phyloP scores from a whole-genome alignment of 495 filamentous ascomycete species.

The Zalerion maritima region DNA sequence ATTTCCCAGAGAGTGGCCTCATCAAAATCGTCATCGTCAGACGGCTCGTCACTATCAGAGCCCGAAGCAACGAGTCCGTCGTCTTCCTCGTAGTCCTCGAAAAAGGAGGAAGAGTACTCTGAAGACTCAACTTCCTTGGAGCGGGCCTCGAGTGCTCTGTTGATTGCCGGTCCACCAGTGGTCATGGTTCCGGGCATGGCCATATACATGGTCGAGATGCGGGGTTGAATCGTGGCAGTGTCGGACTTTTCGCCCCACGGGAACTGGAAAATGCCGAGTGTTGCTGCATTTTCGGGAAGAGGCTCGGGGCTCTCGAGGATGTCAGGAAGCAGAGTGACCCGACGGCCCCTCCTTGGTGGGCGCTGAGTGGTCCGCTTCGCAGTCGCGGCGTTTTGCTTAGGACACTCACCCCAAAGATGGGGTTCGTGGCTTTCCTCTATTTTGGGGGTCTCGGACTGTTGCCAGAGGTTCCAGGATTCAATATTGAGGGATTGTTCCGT shows the following conservation, averaged over 20 bases:
- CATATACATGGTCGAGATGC: conserved; percentile 16
- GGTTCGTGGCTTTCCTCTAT: too few species aligned
- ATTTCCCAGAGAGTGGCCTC: conserved; percentile 44
- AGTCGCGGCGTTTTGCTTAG: too few species aligned
- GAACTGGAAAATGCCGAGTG: conserved; percentile 42
- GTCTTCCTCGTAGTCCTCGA: conserved; percentile 36
- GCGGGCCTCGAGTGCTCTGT: conserved; percentile 16
- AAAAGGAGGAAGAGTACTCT: conserved; percentile 27
- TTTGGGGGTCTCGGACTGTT: conserved; percentile 17
- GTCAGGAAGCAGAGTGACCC: conserved; percentile 37
- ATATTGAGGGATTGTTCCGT: conserved; percentile 16
- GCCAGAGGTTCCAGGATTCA: conserved; percentile 25
- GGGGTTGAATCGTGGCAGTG: conserved; percentile 25
- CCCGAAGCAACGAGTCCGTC: conserved; percentile 16
- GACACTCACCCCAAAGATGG: too few species aligned
- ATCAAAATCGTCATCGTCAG: conserved; percentile 36
- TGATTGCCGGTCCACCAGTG: conserved; percentile 16
- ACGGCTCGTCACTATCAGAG: conserved; percentile 18
- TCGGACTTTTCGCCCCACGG: conserved; percentile 43
- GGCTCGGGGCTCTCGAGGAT: conserved; percentile 41
- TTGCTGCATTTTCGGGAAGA: conserved; percentile 34
- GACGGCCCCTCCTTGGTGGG: conserved; percentile 34
- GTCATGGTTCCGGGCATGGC: conserved; percentile 37
- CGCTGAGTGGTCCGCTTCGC: conserved; percentile 26
- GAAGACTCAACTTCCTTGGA: conserved; percentile 20